Conservation (phyloP, 169 alveolate genomes). For the Toxoplasma gondii region DNA sequence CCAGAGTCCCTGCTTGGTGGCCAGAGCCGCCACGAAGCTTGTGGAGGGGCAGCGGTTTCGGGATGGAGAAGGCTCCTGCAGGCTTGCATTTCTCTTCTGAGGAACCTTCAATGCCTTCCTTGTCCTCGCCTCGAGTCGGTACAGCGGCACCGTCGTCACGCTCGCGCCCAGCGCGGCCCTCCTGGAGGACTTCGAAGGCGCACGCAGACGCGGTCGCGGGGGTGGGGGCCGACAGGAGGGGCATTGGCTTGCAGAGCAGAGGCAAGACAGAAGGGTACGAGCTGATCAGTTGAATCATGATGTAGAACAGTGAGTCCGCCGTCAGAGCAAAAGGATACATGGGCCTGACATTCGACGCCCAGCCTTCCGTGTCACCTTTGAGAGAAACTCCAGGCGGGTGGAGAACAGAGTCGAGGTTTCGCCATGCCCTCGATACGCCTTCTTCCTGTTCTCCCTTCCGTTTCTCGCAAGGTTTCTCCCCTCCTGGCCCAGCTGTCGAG, state of each 20-base stretch:
- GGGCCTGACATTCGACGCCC: slow-evolving; percentile 30
- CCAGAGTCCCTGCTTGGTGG: not conserved
- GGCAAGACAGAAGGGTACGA: slow-evolving; percentile 35
- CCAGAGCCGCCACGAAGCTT: not conserved
- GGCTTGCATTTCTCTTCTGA: not conserved
- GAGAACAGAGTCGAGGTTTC: not conserved
- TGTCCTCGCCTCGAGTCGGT: no score
- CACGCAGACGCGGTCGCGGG: not conserved
- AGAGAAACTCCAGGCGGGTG: not conserved
- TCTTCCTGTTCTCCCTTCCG: not conserved
- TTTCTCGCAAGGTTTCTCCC: not conserved
- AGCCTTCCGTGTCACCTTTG: not conserved
- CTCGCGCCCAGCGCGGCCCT: not conserved
- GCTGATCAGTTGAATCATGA: slow-evolving; percentile 42
- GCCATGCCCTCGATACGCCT: not conserved
- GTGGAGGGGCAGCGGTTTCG: not conserved
- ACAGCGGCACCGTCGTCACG: not conserved
- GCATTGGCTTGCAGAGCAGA: slow-evolving; percentile 27
- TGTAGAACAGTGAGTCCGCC: slow-evolving; percentile 57
- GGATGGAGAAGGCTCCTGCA: not conserved
- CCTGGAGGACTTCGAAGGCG: not conserved
- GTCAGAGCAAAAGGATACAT: slow-evolving; percentile 47
- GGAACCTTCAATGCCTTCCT: no score
- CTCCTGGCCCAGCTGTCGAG: not conserved
- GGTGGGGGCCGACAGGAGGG: slow-evolving; percentile 36